Evolutionary conservation across 768 basidiomycete species (phyloP), one percentile per base, ranked within the genome.

Genomic region (Mycena metata): DNA sequence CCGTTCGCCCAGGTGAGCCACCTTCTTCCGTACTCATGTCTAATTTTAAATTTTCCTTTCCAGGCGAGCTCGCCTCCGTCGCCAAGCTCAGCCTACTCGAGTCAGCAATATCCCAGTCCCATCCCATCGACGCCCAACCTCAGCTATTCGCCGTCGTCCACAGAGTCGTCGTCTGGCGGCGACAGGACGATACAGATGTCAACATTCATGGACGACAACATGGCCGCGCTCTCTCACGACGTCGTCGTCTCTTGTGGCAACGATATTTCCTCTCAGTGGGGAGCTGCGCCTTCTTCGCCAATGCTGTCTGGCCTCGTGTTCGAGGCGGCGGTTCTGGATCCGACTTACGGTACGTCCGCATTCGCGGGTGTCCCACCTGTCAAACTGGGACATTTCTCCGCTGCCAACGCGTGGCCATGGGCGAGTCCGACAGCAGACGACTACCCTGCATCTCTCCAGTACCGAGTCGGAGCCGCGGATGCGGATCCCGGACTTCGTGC

Each of bases 171-270:
- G 15, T 86, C 86, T 7, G 78, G 83, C 51, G 88, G 83, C 52
- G 88, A 89, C 70, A 83, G 83, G 24, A 89, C 87, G 0, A 79
- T 89, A 24, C 89, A 89, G 70, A 86, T 89, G 84, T 77, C 83
- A 17, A 81, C 78, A 0, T 88, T 88, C 64, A 77, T 83, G 72
- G 88, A 90, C 67, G 83, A 83, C 43, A 73, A 74, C 42, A 77
- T 79, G 73, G 72, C 71, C 16, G 50, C 72, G 39, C 58, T 68
- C 30, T 50, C 64, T 13, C 42, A 64, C n/a, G 62, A 55, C 43
- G 60, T 62, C 42, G 65, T 46, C 41, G 26, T 55, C 1, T 60
- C 52, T 16, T 41, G 66, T 54, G 60, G 47, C 10, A 70, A 54
- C 43, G 60, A 62, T 56, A 64, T 49, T 54, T 41, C 57, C 50